These are phyloP conservation scores for Dalbergia cultrata DNA, from an alignment of 306 rosid genomes.

Conservation along the genomic window DNA sequence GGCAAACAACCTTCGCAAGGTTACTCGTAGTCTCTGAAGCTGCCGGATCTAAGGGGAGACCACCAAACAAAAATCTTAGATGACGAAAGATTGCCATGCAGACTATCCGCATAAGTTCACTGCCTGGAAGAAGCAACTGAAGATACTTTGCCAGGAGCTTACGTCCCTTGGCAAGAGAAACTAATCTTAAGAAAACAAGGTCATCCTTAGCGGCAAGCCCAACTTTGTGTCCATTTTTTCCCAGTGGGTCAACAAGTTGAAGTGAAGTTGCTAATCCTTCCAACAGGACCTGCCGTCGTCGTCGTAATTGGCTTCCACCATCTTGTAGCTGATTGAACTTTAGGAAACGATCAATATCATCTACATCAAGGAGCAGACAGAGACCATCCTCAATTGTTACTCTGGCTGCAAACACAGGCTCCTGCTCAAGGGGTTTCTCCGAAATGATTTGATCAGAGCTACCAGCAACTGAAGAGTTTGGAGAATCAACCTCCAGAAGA, in stretches of 20 bases:
- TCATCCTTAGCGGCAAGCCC: slow-evolving; percentile 67
- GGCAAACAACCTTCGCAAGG: slow-evolving; percentile 59
- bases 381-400: slow-evolving; percentile 64
- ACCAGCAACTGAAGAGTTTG: slow-evolving; percentile 53
- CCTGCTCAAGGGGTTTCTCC: slow-evolving; percentile 67
- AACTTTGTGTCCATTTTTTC: slow-evolving; percentile 56
- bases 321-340: slow-evolving; percentile 58
- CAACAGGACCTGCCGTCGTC: slow-evolving; percentile 62
- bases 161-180: slow-evolving; percentile 60
- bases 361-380: slow-evolving; percentile 66
- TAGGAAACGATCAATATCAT: slow-evolving; percentile 63
- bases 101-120: slow-evolving; percentile 63
- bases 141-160: slow-evolving; percentile 64
- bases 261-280: slow-evolving; percentile 68
- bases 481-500: slow-evolving; percentile 62
- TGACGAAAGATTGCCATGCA: slow-evolving; percentile 68
- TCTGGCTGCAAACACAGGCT: slow-evolving; percentile 65
- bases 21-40: slow-evolving; percentile 56
- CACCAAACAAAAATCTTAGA: slow-evolving; percentile 66
- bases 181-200: slow-evolving; percentile 60
- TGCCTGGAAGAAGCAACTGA: slow-evolving; percentile 63
- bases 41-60: slow-evolving; percentile 58
- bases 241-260: slow-evolving; percentile 66
- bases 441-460: slow-evolving; percentile 54
- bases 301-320: slow-evolving; percentile 65